Evolutionary conservation across 2,329 filamentous ascomycete genomes (phyloP).

Genomic region (Colletotrichum cuscutae): DNA sequence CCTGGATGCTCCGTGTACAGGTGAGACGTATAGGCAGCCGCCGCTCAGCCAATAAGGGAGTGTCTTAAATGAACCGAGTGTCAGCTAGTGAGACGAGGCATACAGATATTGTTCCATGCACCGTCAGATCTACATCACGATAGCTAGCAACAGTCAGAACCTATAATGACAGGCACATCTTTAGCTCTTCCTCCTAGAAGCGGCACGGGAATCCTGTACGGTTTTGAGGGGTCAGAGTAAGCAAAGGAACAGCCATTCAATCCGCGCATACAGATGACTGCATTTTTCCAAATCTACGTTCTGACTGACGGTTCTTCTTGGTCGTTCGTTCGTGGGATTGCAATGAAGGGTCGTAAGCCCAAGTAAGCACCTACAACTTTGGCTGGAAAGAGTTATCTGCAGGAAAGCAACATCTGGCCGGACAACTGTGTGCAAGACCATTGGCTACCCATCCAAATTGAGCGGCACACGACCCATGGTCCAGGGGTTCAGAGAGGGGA

Average conservation of each 20-base stretch:
- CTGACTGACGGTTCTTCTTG: not conserved
- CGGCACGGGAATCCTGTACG: not conserved
- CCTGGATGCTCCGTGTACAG: not conserved
- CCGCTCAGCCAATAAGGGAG: not conserved
- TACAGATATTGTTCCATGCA: not conserved
- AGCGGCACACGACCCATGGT: not conserved
- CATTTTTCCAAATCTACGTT: not conserved
- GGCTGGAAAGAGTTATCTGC: not conserved
- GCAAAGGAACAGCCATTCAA: not conserved
- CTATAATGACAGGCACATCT: not conserved
- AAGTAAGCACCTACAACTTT: not conserved
- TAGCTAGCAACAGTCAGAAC: not conserved
- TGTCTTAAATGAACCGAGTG: not conserved
- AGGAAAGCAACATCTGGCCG: too few species aligned
- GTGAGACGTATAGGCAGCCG: not conserved
- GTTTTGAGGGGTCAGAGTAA: not conserved
- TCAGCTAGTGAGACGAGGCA: not conserved
- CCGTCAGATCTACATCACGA: not conserved
- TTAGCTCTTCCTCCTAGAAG: not conserved
- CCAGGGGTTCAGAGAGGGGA: not conserved
- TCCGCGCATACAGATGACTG: not conserved
- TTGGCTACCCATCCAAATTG: not conserved
- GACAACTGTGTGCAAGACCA: not conserved
- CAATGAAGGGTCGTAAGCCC: not conserved
- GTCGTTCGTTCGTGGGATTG: not conserved